Evolutionary conservation across 441 rosid species (phyloP).

Genomic region (Kokia cookei): DNA sequence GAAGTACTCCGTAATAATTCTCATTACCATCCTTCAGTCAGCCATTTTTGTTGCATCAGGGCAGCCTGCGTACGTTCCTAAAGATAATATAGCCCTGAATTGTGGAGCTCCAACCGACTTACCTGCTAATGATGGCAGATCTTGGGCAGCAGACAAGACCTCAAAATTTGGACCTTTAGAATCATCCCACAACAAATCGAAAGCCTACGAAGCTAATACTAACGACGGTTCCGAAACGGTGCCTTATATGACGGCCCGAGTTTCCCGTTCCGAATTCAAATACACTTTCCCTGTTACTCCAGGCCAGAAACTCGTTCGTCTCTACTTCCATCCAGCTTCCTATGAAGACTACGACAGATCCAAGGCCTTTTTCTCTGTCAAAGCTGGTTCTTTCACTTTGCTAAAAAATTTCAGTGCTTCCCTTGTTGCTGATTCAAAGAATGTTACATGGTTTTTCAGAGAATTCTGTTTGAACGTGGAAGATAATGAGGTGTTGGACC

Average conservation of each 20-base stretch:
- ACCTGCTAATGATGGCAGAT: background rate
- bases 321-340: slow-evolving; percentile 13
- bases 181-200: background rate
- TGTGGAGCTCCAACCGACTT: background rate
- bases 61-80: background rate
- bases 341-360: background rate
- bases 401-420: slow-evolving; percentile 33
- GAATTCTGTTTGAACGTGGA: too few relatives aligned
- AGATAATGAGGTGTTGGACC: too few relatives aligned
- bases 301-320: slow-evolving; percentile 26
- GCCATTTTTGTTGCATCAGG: background rate
- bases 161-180: background rate
- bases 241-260: slow-evolving; percentile 12
- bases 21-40: background rate
- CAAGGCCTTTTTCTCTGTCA: slow-evolving; percentile 25
- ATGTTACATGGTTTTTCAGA: too few relatives aligned
- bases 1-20: too few relatives aligned
- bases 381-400: too few relatives aligned
- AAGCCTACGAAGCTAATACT: too few relatives aligned
- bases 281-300: slow-evolving; percentile 24
- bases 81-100: background rate
- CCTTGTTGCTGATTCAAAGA: background rate
- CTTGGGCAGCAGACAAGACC: too few relatives aligned
- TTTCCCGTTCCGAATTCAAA: slow-evolving; percentile 22
- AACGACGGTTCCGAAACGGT: background rate